phyloP scores from a whole-genome alignment of 2,329 filamentous ascomycete species.

The Fusarium cicatricum region DNA sequence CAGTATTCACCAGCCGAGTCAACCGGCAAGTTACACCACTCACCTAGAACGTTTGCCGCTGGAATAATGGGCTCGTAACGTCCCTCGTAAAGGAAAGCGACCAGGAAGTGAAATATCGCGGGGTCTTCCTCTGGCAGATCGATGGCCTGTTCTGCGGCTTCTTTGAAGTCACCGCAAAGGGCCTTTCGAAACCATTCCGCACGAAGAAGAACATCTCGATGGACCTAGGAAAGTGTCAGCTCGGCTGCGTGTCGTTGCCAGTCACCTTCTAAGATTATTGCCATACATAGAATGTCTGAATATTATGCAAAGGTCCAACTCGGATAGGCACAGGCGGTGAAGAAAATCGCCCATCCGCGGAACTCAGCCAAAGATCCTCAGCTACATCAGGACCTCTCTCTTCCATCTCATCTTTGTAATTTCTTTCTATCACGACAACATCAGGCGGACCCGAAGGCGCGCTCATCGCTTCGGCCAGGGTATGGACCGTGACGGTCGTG shows the following conservation, averaged over 20 bases:
- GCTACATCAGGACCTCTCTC: slow-evolving; percentile 42
- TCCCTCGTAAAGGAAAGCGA: slow-evolving; percentile 60
- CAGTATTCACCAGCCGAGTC: slow-evolving; percentile 1
- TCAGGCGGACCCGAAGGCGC: slow-evolving; percentile 27
- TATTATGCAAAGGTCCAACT: slow-evolving; percentile 52
- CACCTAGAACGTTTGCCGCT: slow-evolving; percentile 51
- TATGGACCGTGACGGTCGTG: slow-evolving; percentile 27
- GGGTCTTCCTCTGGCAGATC: slow-evolving; percentile 61
- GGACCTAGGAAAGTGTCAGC: slow-evolving; percentile 49
- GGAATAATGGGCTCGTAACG: slow-evolving; percentile 56
- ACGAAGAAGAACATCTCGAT: slow-evolving; percentile 55
- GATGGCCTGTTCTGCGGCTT: slow-evolving; percentile 56
- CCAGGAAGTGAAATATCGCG: slow-evolving; percentile 59
- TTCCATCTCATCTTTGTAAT: slow-evolving; percentile 26
- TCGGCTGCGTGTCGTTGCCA: not conserved
- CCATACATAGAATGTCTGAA: slow-evolving; percentile 52
- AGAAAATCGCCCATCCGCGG: slow-evolving; percentile 58
- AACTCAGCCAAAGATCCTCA: slow-evolving; percentile 59
- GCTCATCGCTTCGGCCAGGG: slow-evolving; percentile 32
- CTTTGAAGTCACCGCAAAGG: slow-evolving; percentile 56
- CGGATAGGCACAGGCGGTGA: slow-evolving; percentile 55
- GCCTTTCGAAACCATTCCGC: slow-evolving; percentile 60
- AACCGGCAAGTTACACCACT: slow-evolving; percentile 16
- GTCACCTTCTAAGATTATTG: not conserved
- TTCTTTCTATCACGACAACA: slow-evolving; percentile 36